Conservation (phyloP, 495 filamentous ascomycete species). For the Hyaloscypha finlandica region DNA sequence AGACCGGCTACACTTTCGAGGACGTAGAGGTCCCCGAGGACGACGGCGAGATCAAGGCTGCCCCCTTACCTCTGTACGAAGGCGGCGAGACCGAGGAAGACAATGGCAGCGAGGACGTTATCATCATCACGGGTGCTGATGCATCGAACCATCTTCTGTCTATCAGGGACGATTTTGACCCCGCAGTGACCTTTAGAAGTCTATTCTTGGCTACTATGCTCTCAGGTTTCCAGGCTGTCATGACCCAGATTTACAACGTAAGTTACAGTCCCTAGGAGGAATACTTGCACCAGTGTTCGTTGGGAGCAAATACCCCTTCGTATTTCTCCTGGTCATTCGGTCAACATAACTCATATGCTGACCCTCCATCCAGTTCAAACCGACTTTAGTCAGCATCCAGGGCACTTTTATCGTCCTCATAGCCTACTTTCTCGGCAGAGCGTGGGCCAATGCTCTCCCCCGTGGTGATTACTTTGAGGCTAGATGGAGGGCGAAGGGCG, state of each 20-base stretch:
- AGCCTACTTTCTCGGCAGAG: conserved; percentile 38
- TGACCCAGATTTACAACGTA: conserved; percentile 49
- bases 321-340: neutral
- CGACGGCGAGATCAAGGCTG: conserved; percentile 17
- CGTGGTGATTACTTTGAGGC: conserved; percentile 18
- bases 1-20: conserved; percentile 10
- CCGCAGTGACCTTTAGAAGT: conserved; percentile 47
- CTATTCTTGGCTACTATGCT: conserved; percentile 46
- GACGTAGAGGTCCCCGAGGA: conserved; percentile 5
- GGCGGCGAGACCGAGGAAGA: conserved; percentile 16
- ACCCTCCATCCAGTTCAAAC: conserved; percentile 42
- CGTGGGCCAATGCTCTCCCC: conserved; percentile 37
- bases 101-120: conserved; percentile 15
- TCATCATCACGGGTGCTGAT: conserved; percentile 37
- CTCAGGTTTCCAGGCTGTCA: conserved; percentile 49
- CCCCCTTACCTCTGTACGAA: neutral
- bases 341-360: conserved; percentile 2
- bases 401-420: conserved; percentile 47
- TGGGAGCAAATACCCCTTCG: no score
- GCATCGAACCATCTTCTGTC: conserved; percentile 42
- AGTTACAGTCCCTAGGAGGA: conserved; percentile 27
- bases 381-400: conserved; percentile 42
- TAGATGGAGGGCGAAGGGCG: conserved; percentile 20
- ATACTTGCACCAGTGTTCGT: conserved; percentile 17
- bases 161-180: conserved; percentile 47